Conservation (phyloP, 495 filamentous ascomycete genomes). For the Aspergillus conjunctus region DNA sequence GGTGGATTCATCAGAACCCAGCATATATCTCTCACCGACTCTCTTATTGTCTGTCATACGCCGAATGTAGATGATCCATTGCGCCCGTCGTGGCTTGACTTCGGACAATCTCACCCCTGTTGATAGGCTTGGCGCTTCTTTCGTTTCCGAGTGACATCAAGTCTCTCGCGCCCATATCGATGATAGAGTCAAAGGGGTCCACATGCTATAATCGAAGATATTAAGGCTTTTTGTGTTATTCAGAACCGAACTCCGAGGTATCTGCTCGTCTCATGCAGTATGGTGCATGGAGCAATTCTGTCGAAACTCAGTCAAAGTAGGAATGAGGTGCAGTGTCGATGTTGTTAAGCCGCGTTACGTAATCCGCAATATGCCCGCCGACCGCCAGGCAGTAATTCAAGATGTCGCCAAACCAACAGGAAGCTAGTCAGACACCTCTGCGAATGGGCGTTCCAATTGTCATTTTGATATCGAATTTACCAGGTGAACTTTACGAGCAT, state of each 20-base stretch:
- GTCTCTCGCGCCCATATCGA: no score
- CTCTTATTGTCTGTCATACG: neutral
- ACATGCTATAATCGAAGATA: no score
- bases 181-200: no score
- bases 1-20: neutral
- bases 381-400: conserved; percentile 26
- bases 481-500: conserved; percentile 2
- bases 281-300: neutral
- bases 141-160: no score
- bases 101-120: neutral
- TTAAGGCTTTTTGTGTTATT: no score
- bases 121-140: neutral
- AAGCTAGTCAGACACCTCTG: conserved; percentile 21
- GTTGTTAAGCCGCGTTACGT: conserved; percentile 18
- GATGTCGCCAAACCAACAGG: conserved; percentile 20
- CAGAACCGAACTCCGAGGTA: no score
- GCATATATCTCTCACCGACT: neutral
- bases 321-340: neutral
- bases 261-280: no score
- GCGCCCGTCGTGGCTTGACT: conserved; percentile 1
- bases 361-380: conserved; percentile 21
- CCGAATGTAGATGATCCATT: conserved; percentile 9
- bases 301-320: neutral
- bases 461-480: conserved; percentile 7
- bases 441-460: conserved; percentile 13